These are phyloP conservation scores for Cryptosporidium xiaoi DNA, from an alignment of 169 alveolate species.

Conservation along the genomic window DNA sequence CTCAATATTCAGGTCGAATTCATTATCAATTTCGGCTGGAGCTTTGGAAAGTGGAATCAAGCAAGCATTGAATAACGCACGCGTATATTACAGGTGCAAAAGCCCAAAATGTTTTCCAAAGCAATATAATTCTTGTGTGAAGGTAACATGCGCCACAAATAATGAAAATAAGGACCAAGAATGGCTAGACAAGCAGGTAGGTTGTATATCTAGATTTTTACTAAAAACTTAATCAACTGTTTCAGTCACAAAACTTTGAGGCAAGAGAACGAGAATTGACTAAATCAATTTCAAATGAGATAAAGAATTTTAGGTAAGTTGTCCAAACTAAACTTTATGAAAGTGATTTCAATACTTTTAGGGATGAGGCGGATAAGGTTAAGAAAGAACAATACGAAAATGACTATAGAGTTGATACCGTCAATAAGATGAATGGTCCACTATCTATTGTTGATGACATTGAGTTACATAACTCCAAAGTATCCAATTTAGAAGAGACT, in stretches of 20 bases:
- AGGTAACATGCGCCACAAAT: constrained; percentile 45
- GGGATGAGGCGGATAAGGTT: neutral
- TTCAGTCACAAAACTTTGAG: constrained; percentile 1
- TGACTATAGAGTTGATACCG: neutral
- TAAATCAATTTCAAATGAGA: constrained; percentile 34
- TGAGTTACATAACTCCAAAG: neutral
- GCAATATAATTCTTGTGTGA: constrained; percentile 69
- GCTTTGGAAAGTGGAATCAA: constrained; percentile 22
- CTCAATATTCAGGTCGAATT: constrained; percentile 10
- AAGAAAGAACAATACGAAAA: neutral
- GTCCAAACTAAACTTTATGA: neutral
- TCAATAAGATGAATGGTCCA: constrained; percentile 38
- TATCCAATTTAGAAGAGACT: neutral
- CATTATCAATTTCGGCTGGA: constrained; percentile 22
- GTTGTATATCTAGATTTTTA: neutral
- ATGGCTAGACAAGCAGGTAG: constrained; percentile 49
- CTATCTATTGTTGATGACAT: constrained; percentile 21
- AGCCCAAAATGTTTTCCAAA: constrained; percentile 49
- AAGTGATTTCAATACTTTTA: neutral
- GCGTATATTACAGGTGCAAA: constrained; percentile 40
- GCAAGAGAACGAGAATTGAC: constrained; percentile 29
- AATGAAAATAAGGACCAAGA: neutral
- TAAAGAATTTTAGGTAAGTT: constrained; percentile 48
- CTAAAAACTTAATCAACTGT: neutral
- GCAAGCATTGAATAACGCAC: neutral